A percentile compares a stretch with the other conserved stretches of the same genome.
Evolutionary conservation across 129 eudicot genomes (phyloP).

Genomic region (Erigeron canadensis): DNA sequence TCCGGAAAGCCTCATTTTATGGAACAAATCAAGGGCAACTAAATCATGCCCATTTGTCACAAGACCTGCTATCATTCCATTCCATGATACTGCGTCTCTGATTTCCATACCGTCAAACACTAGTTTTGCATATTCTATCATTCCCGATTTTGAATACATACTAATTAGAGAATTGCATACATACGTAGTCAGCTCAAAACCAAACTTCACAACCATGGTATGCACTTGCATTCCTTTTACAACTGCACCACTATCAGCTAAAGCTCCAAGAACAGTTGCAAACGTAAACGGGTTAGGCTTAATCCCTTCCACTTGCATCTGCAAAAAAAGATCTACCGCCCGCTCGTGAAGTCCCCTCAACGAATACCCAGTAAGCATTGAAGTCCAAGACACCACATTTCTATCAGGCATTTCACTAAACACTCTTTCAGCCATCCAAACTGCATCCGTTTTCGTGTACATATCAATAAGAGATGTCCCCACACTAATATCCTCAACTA

Average conservation of each 20-base stretch:
- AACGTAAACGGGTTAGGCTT: conserved; percentile 74
- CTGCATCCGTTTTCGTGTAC: conserved; percentile 63
- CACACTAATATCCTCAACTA: conserved; percentile 73
- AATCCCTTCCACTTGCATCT: conserved; percentile 59
- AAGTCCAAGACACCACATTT: conserved; percentile 97
- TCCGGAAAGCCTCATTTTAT: conserved; percentile 54
- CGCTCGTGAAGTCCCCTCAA: conserved; percentile 41
- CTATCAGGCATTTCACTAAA: conserved; percentile 63
- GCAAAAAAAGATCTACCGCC: conserved; percentile 47
- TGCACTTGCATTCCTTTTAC: conserved; percentile 74
- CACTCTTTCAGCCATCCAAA: conserved; percentile 50
- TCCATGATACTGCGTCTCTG: conserved; percentile 73
- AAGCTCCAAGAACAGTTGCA: conserved; percentile 71
- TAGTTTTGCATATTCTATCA: conserved; percentile 46
- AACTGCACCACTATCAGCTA: conserved; percentile 61
- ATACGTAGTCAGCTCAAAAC: conserved; percentile 57
- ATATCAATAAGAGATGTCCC: conserved; percentile 89
- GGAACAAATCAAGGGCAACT: conserved; percentile 62
- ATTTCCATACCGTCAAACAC: conserved; percentile 58
- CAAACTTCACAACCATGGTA: conserved; percentile 59
- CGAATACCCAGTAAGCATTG: conserved; percentile 74
- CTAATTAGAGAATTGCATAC: conserved; percentile 82
- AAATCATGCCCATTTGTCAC: conserved; percentile 58
- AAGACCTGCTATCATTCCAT: conserved; percentile 75
- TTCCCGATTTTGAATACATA: conserved; percentile 76